Evolutionary conservation across 2,329 filamentous ascomycete species (phyloP).

Genomic region (Capronia coronata): DNA sequence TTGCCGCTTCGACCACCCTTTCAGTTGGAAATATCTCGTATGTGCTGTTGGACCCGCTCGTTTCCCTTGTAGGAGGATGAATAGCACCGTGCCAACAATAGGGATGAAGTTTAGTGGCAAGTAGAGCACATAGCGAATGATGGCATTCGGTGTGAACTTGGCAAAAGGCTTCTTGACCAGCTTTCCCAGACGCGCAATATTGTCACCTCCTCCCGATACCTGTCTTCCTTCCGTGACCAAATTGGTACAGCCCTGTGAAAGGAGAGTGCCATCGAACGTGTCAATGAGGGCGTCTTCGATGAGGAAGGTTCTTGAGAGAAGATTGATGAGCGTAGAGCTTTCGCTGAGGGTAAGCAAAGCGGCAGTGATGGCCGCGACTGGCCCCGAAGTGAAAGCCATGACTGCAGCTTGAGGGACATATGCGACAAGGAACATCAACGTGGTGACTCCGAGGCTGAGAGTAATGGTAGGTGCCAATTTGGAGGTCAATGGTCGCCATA

Average conservation of each 20-base stretch:
- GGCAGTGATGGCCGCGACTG: slow-evolving; percentile 56
- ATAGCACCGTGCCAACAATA: slow-evolving; percentile 74
- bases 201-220: slow-evolving; percentile 52
- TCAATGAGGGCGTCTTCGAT: slow-evolving; percentile 78
- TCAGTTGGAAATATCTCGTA: slow-evolving; percentile 80
- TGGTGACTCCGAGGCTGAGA: slow-evolving; percentile 65
- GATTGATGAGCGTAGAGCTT: slow-evolving; percentile 45
- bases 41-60: slow-evolving; percentile 50
- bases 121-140: slow-evolving; percentile 76
- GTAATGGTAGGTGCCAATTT: slow-evolving; percentile 57
- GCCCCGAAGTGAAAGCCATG: slow-evolving; percentile 77
- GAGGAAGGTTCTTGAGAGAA: slow-evolving; percentile 63
- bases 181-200: slow-evolving; percentile 52
- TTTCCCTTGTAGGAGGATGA: slow-evolving; percentile 67
- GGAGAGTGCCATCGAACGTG: slow-evolving; percentile 71
- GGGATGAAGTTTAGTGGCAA: slow-evolving; percentile 91
- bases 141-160: slow-evolving; percentile 49
- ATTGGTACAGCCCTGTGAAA: slow-evolving; percentile 48
- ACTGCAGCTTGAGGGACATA: slow-evolving; percentile 80
- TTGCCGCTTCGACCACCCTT: slow-evolving; percentile 65
- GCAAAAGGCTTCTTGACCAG: slow-evolving; percentile 50
- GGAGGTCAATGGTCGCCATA: slow-evolving; percentile 55
- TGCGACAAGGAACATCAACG: slow-evolving; percentile 78
- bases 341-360: slow-evolving; percentile 55
- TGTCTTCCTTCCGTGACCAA: slow-evolving; percentile 71